Evolutionary conservation across 2,329 filamentous ascomycete species (phyloP), one percentile per base, ranked within the genome.

Genomic region (Aspergillus arachidicola): DNA sequence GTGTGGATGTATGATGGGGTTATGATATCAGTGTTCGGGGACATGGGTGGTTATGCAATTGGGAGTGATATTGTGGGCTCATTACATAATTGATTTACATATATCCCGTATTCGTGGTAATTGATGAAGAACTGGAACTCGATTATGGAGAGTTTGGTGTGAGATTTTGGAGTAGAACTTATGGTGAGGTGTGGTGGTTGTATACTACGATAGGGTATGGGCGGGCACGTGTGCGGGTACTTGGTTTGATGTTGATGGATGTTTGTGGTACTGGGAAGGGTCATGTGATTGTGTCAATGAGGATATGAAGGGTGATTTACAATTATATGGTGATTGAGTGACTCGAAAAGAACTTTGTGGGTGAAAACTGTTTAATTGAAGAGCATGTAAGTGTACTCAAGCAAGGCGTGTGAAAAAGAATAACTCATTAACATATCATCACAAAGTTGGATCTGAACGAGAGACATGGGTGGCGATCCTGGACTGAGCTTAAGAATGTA

Each of bases 1-100:
- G 12, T n/a, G 45, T 16, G 34, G 60, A 5, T 36, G 34, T 6
- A 36, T 65, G 63, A 65, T 60, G 60, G 58, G 54, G 30, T 5
- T 63, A 65, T 65, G 63, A 65, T 63, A 65, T 65, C 63, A 65
- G 57, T 51, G 46, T 50, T 28, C 21, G 38, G 32, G 6, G 34
- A 36, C 38, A 43, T 21, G 38, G 30, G 26, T 34, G 43, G 43
- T 26, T 56, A 30, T 53, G 45, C 46, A 61, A 34, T 34, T 34
- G 0, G 10, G 32, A 28, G 32, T 11, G 10, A 11, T 3, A 12
- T 12, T 12, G 10, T 34, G 38, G 38, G 38, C 21, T n/a, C 16
- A 21, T n/a, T 21, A 19, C 38, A 43, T n/a, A 43, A 43, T 43
- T 10, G 38, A 19, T 43, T 19, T n/a, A 36, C 11, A 12, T 4